Evolutionary conservation across 495 filamentous ascomycete genomes (phyloP), one percentile per base, ranked within the genome.

Genomic region (Hypoxylon lenormandii): DNA sequence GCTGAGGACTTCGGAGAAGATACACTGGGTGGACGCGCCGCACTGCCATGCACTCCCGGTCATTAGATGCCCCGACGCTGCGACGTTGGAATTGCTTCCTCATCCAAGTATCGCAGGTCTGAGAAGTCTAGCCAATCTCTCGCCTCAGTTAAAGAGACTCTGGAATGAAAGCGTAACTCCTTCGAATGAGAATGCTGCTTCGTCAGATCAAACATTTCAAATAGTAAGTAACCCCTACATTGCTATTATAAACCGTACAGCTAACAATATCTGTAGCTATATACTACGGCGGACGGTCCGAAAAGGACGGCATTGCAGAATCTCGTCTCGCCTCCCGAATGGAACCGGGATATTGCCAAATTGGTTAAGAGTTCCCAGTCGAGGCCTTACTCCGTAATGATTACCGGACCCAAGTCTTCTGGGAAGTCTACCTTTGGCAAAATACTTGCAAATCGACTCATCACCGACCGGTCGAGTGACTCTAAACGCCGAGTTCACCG

Each of bases 341-440:
- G 91, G 91, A 87, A 85, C 59, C 78, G 78, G 66, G 77, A 77
- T 49, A 80, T 79, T 22, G 79, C 72, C 28, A 70, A 59, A 15
- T 75, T 77, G 23, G 74, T 74, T 37, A 80, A 79, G 36, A 61
- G 74, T 13, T 81, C 77, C 6, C 81, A 80, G 38, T 82, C 82
- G 38, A 73, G 70, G 5, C 59, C 81, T 67, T 55, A 80, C 65
- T 62, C 82, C 56, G 77, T 88, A 3, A 80, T 94, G 59, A 75
- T 94, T 3, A 92, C 89, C 52, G 93, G 93, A 1, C 90, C 92
- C 0, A 94, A 96, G 61, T 89, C 86, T 0, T 91, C 92, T 12
- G 93, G 93, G 13, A 96, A 96, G 75, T 96, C 93, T 2, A 94
- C 91, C 0, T 93, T 96, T 68, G 86, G 87, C 43, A 90, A 88